Base-by-base conservation (phyloP, 345 rosid species). In the Lagerstroemia speciosa region DNA sequence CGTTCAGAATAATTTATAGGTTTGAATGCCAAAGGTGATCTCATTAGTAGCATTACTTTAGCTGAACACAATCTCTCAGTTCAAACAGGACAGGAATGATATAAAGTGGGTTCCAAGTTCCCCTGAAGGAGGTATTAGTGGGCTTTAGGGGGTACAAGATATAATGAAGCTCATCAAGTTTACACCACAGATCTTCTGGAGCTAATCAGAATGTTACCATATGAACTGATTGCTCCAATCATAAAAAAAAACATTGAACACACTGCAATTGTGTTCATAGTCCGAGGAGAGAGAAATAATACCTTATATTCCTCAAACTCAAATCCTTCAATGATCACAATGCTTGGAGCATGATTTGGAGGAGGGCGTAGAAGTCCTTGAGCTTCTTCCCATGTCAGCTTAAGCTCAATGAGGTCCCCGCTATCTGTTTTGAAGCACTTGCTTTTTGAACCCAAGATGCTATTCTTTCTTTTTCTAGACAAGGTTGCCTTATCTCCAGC, bases 281-380 rank as follows among this genome's bases (percentile, higher is more conserved):
- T n/a, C 27, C 32, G 58, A 41, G 57, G 3, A 6, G n/a, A 37
- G 64, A 41, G 17, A 22, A 52, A 63, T 60, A 22, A 50, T 83
- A 94, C 99, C 98, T 92, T 92, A 27, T 86, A 92, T 72, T 89
- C 98, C 82, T 94, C 99, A 81, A 92, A 88, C 81, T 94, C 99
- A 77, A 70, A 78, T 55, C 89, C 98, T 69, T 92, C 96, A 73
- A 92, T 87, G 61, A 79, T 79, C 69, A 88, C 84, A 71, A 87
- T 71, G 64, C 85, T 84, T 40, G 96, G 93, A 76, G 74, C 65
- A 71, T 67, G 72, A 76, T 84, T 84, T 37, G 93, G 89, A 73
- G 99, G 93, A 33, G 98, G 96, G 6, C 92, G 87, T 31, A 94
- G 84, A 64, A 86, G 83, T 62, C 83, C 86, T 77, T 94, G 99